Percentiles rank a stretch among this genome's conserved stretches.
These are phyloP conservation scores for Boletus sp. DNA, from an alignment of 1,284 basidiomycete genomes.

Conservation along the genomic window DNA sequence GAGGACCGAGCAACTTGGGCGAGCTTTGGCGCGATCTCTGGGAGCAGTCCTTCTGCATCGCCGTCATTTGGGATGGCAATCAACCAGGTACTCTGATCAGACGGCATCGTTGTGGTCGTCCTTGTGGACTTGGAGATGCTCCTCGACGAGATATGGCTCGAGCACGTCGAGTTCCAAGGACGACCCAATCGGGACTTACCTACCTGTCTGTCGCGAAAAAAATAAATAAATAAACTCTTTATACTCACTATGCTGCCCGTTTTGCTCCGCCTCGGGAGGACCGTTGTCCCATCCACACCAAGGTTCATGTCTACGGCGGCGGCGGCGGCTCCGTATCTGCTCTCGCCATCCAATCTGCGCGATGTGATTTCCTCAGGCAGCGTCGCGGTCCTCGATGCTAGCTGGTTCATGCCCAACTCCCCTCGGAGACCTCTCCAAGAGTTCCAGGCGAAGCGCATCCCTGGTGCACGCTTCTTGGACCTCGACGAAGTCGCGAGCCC, in stretches of 20 bases:
- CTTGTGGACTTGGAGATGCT: constrained; percentile 5
- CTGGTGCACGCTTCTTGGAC: constrained; percentile 76
- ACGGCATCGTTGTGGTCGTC: constrained; percentile 57
- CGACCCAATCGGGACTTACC: constrained; percentile 20
- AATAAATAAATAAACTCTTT: constrained; percentile 6
- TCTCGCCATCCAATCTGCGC: constrained; percentile 51
- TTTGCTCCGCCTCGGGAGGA: constrained; percentile 12
- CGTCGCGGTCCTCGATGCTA: constrained; percentile 68
- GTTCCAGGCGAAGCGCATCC: constrained; percentile 68
- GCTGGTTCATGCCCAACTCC: constrained; percentile 88
- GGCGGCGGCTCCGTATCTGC: constrained; percentile 43
- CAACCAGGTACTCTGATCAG: constrained; percentile 84
- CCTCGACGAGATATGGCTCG: constrained; percentile 2
- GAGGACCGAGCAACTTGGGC: constrained; percentile 52
- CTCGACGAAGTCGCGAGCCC: constrained; percentile 75
- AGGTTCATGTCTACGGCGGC: constrained; percentile 36
- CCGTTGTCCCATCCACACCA: constrained; percentile 11
- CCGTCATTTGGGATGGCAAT: constrained; percentile 74
- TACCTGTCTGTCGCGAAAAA: background rate
- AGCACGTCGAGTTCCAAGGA: background rate
- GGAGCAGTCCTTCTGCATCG: constrained; percentile 65
- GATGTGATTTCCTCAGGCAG: constrained; percentile 35
- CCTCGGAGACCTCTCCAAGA: constrained; percentile 65
- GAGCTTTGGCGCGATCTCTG: constrained; percentile 62
- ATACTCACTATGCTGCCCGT: background rate